Percentiles rank a stretch among this genome's conserved stretches.
These are phyloP conservation scores for Neurospora tetraspora DNA, from an alignment of 495 filamentous ascomycete genomes.

Conservation along the genomic window DNA sequence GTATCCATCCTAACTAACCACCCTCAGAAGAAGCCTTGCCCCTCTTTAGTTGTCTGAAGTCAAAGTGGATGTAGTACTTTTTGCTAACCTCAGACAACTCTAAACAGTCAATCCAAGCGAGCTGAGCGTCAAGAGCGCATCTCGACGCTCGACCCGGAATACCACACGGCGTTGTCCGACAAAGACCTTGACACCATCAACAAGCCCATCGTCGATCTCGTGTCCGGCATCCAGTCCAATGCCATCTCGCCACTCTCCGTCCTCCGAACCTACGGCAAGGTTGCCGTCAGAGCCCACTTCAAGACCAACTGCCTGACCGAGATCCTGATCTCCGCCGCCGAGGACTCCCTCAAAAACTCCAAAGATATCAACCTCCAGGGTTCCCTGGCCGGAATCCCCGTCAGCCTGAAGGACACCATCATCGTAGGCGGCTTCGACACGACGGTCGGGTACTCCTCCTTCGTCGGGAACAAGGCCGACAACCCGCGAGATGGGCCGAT, in stretches of 20 bases:
- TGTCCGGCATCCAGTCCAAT: constrained; percentile 63
- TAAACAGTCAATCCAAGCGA: constrained; percentile 67
- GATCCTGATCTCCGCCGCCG: constrained; percentile 70
- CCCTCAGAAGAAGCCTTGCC: background rate
- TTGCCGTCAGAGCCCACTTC: constrained; percentile 72
- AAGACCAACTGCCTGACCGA: constrained; percentile 92
- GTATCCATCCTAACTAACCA: background rate
- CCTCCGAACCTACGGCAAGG: constrained; percentile 81
- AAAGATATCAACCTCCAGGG: constrained; percentile 64
- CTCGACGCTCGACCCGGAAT: constrained; percentile 49
- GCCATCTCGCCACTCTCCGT: constrained; percentile 59
- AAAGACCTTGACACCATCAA: constrained; percentile 56
- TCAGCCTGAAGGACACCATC: constrained; percentile 83
- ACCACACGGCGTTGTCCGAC: constrained; percentile 52
- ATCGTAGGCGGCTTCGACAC: constrained; percentile 79
- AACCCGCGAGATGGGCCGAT: constrained; percentile 57
- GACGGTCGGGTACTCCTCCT: constrained; percentile 69
- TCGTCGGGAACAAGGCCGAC: constrained; percentile 52
- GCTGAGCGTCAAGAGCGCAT: constrained; percentile 60
- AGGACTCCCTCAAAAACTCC: constrained; percentile 49
- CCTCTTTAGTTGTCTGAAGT: background rate
- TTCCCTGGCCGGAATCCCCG: constrained; percentile 79
- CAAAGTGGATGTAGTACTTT: background rate
- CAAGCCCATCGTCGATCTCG: constrained; percentile 67
- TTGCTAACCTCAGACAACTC: background rate